Conservation (phyloP, 768 basidiomycete species). For the Suillus lakei region DNA sequence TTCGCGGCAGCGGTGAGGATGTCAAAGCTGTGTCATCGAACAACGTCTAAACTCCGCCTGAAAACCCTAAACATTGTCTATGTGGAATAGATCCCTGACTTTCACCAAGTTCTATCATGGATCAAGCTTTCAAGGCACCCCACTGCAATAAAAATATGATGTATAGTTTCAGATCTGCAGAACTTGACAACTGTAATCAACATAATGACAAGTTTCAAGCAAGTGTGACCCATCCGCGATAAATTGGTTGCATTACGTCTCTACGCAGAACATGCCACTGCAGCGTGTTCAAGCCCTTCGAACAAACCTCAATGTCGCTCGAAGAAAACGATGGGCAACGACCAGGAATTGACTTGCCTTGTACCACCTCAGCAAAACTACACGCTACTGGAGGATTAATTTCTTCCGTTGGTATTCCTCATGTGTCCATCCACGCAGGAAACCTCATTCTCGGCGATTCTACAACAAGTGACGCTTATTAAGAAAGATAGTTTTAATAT, state of each 20-base stretch:
- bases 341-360: background rate
- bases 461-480: constrained; percentile 62
- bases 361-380: background rate
- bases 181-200: background rate
- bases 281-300: background rate
- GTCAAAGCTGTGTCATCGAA: no score
- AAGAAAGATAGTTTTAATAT: constrained; percentile 11
- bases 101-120: background rate
- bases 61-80: no score
- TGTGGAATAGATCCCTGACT: no score
- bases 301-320: background rate
- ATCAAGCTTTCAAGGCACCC: background rate
- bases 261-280: background rate
- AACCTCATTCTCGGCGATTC: constrained; percentile 74
- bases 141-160: background rate
- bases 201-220: background rate
- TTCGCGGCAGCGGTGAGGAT: no score
- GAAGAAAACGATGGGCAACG: background rate
- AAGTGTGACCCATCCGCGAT: background rate
- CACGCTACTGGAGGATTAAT: constrained; percentile 24
- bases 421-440: constrained; percentile 71
- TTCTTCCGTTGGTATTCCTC: constrained; percentile 72
- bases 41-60: no score
- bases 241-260: background rate
- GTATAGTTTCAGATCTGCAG: background rate